Percentiles rank a stretch among this genome's conserved stretches.
Conservation (phyloP, 2,329 filamentous ascomycete genomes). For the Ophiostoma novo-ulmi region DNA sequence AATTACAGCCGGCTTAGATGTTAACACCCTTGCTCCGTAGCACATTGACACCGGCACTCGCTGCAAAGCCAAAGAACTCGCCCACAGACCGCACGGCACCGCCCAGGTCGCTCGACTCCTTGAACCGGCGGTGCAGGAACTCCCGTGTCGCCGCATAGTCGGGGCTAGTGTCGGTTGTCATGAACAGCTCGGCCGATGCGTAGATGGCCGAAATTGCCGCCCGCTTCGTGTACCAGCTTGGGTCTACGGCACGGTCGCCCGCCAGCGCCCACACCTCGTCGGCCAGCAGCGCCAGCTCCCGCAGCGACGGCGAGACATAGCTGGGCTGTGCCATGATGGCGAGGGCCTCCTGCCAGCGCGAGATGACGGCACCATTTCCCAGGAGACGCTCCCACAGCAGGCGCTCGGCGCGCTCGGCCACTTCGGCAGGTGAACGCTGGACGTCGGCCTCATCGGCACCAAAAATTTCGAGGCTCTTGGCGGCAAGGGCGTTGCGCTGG, state of each 20-base stretch:
- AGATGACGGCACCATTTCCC: constrained; percentile 67
- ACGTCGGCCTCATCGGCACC: constrained; percentile 18
- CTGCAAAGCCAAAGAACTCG: constrained; percentile 79
- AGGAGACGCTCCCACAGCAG: constrained; percentile 72
- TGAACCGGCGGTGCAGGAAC: constrained; percentile 71
- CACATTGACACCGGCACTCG: constrained; percentile 70
- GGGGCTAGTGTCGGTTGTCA: constrained; percentile 77
- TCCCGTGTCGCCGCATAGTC: constrained; percentile 71
- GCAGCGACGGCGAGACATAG: constrained; percentile 68
- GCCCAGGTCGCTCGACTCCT: constrained; percentile 61
- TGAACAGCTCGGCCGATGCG: constrained; percentile 79
- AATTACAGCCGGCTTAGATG: constrained; percentile 48
- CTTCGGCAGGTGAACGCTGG: constrained; percentile 32
- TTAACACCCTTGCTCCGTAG: constrained; percentile 81
- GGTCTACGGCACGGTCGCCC: constrained; percentile 75
- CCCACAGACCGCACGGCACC: constrained; percentile 58
- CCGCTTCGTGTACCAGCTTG: constrained; percentile 74
- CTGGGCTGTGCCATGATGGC: constrained; percentile 83
- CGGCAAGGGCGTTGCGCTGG: constrained; percentile 57
- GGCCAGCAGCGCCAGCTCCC: constrained; percentile 73
- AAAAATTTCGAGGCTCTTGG: constrained; percentile 39
- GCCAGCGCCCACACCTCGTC: constrained; percentile 90
- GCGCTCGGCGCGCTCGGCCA: constrained; percentile 61
- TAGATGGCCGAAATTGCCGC: constrained; percentile 53
- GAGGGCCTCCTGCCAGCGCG: constrained; percentile 84